Base-by-base conservation (phyloP, 2,329 filamentous ascomycete genomes). In the Cladosporium sp. region DNA sequence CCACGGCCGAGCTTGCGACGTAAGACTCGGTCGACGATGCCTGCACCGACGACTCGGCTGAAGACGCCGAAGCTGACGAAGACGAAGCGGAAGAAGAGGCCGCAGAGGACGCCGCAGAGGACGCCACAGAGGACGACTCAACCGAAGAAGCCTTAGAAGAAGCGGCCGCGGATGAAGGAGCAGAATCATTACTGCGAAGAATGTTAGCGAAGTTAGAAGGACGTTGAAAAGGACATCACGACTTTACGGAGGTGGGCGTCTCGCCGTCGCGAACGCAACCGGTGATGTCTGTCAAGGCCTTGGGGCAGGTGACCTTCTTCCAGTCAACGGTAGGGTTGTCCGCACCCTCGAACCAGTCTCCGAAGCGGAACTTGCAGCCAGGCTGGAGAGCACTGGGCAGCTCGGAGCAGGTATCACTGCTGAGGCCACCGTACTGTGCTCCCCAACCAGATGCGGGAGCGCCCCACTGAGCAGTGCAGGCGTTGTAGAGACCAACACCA, bases 311-410 rank as follows among this genome's bases (percentile, higher is more conserved):
- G 12, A 87, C 82, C 70, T 82, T 76, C 70, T 77, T 73, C 72
- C 83, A 86, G 56, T 72, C 75, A 56, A 86, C 79, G 28, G 66
- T 66, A 40, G 65, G 65, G 51, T 56, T 56, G 42, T 59, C 56
- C 51, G 82, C 78, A 61, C 80, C 79, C 63, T 76, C 67, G 72
- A 86, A 85, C 83, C 83, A 87, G 74, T 86, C 82, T 51, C 64
- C 65, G 67, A 86, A 87, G 61, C 84, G 82, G 82, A 84, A 87
- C 69, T 80, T 75, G 73, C 84, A 87, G 8, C 84, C 84, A 9
- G 72, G 74, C 74, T 83, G 80, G 54, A 87, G 75, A 38, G 76
- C 73, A 38, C 68, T 72, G 0, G 84, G 84, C 72, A 84, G 82
- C 54, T 70, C 67, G 60, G 77, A 74, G 72, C 84, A 87, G 52